Percentiles rank a stretch among this genome's conserved stretches.
phyloP scores from a whole-genome alignment of 495 filamentous ascomycete species.

The Darksidea phi region DNA sequence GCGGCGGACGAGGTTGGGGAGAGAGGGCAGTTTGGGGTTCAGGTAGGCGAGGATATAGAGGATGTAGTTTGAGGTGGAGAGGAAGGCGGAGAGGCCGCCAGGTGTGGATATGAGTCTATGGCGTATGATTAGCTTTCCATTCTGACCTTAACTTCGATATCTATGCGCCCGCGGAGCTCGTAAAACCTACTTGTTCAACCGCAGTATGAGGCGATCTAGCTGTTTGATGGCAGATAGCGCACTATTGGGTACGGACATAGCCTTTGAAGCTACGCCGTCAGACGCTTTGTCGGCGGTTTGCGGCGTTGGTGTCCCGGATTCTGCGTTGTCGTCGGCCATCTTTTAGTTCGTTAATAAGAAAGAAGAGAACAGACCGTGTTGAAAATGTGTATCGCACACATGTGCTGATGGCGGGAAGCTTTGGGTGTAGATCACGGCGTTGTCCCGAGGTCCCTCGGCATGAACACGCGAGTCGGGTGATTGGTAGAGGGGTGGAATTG shows the following conservation, averaged over 20 bases:
- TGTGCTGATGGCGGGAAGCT: not conserved
- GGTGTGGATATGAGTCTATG: constrained; percentile 39
- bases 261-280: constrained; percentile 17
- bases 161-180: too few species aligned
- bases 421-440: not conserved
- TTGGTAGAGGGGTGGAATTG: not conserved
- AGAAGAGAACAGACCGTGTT: not conserved
- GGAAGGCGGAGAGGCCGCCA: constrained; percentile 42
- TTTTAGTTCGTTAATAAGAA: not conserved
- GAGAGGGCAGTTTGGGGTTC: constrained; percentile 34
- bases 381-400: not conserved
- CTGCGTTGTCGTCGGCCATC: constrained; percentile 11
- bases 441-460: not conserved
- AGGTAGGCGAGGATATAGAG: constrained; percentile 44
- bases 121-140: not conserved
- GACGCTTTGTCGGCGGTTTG: constrained; percentile 17
- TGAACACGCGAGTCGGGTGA: not conserved
- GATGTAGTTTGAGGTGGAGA: constrained; percentile 44
- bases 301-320: constrained; percentile 23
- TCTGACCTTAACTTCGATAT: not conserved
- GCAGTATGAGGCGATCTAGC: constrained; percentile 37
- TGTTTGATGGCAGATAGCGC: constrained; percentile 26
- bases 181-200: constrained; percentile 43
- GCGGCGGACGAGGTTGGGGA: constrained; percentile 8
- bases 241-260: constrained; percentile 14